phyloP scores from a whole-genome alignment of 2,329 filamentous ascomycete species.

The Phaeoacremonium minimum region DNA sequence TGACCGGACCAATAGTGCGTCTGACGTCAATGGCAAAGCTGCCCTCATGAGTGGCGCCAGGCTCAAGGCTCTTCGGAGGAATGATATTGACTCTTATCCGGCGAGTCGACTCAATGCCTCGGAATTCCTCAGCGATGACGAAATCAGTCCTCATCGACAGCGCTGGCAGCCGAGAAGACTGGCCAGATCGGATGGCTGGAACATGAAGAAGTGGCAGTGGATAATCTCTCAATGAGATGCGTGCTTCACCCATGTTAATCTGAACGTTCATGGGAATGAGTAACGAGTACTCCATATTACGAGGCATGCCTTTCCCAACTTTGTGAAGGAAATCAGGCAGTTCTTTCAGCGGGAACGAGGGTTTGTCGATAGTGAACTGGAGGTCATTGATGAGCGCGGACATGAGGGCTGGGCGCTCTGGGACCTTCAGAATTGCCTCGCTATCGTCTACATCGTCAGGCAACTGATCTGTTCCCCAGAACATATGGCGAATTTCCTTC shows the following conservation, averaged over 20 bases:
- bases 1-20: conserved; percentile 89
- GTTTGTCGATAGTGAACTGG: conserved; percentile 83
- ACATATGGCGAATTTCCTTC: conserved; percentile 71
- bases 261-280: conserved; percentile 87
- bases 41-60: conserved; percentile 49
- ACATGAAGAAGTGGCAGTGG: conserved; percentile 89
- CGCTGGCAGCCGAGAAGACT: conserved; percentile 75
- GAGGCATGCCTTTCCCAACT: conserved; percentile 95
- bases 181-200: conserved; percentile 72
- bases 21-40: conserved; percentile 82
- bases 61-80: conserved; percentile 60
- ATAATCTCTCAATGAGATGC: conserved; percentile 86
- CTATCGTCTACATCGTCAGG: conserved; percentile 78
- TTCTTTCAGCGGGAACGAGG: conserved; percentile 79
- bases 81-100: conserved; percentile 81
- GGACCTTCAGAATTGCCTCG: conserved; percentile 82
- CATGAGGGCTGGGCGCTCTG: conserved; percentile 80
- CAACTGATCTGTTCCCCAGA: conserved; percentile 77
- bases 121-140: conserved; percentile 90
- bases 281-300: conserved; percentile 84
- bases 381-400: conserved; percentile 77
- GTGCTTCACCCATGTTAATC: conserved; percentile 85
- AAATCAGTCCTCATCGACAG: conserved; percentile 86
- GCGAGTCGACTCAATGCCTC: conserved; percentile 74
- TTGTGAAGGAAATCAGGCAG: conserved; percentile 80